Conservation (phyloP, 495 filamentous ascomycete species). For the Penicillium ochrochloron region DNA sequence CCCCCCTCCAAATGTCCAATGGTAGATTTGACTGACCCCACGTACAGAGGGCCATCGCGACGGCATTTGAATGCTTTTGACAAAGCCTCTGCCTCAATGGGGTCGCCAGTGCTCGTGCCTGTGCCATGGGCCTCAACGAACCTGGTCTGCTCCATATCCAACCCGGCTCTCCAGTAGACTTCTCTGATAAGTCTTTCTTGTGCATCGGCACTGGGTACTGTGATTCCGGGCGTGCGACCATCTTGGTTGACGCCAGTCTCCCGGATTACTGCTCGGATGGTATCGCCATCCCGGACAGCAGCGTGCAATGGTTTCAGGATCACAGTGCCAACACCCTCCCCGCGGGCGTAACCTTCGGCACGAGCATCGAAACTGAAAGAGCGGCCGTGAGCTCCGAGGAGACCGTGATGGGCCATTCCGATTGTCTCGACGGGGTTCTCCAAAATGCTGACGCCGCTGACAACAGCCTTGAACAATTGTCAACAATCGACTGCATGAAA, state of each 20-base stretch:
- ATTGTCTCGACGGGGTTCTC: constrained; percentile 29
- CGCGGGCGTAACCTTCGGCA: constrained; percentile 50
- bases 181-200: constrained; percentile 49
- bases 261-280: constrained; percentile 47
- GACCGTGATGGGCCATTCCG: constrained; percentile 31
- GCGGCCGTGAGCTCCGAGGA: constrained; percentile 40
- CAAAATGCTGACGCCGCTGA: constrained; percentile 30
- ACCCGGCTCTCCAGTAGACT: constrained; percentile 41
- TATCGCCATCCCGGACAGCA: constrained; percentile 48
- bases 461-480: constrained; percentile 23
- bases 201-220: constrained; percentile 42
- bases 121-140: constrained; percentile 55
- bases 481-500: not conserved
- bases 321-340: constrained; percentile 49
- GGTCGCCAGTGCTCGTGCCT: constrained; percentile 56
- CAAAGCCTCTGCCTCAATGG: constrained; percentile 57
- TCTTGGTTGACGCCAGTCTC: constrained; percentile 51
- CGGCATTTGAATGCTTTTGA: constrained; percentile 32
- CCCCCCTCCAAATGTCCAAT: constrained; percentile 52
- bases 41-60: constrained; percentile 23
- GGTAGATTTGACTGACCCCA: constrained; percentile 50
- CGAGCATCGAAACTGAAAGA: constrained; percentile 47
- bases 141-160: constrained; percentile 41
- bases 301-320: constrained; percentile 45
- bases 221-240: constrained; percentile 53